Base-by-base conservation (phyloP, 345 rosid species). In the Turritis glabra region DNA sequence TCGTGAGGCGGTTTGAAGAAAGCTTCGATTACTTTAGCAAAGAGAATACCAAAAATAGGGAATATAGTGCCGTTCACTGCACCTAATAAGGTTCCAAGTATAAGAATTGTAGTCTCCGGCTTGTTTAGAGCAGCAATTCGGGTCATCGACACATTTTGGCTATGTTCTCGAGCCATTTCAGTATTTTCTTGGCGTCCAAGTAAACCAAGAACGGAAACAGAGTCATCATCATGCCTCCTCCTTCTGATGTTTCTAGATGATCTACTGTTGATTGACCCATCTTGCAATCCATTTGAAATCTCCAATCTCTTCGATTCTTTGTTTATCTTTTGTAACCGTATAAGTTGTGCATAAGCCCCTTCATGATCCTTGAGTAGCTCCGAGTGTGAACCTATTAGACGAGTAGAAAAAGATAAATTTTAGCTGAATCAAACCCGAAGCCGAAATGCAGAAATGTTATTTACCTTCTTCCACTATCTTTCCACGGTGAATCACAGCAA, bases 51-150 rank as follows among this genome's bases (percentile, higher is more conserved):
- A 13, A 40, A 40, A 14, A 14, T 40, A 1, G 44, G 44, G 44
- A 40, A 40, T 40, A 40, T 40, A 40, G 44, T 40, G 15, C 7
- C 44, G 44, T 11, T 40, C 17, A 14, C 44, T 13, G 44, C 44
- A 14, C 44, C 44, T 13, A 40, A 7, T 13, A 14, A 4, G n/a
- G 44, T 14, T 13, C 44, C 44, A 40, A 40, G 17, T 40, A 40
- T 40, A 40, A 40, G 17, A 40, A 40, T 40, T 12, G 44, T 7
- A 40, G 5, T 40, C 44, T 40, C 44, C 2, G 17, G 44, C 5
- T 40, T 14, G 44, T 40, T 40, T 13, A 40, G 44, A 14, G 58
- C 33, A 10, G 88, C 91, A 12, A 91, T 82, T 7, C 90, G 87
- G 33, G 57, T 35, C 1, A 89, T 15, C 7, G 90, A 72, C 29